These are phyloP conservation scores for Rhizopus sp. DNA, from an alignment of 371 early-diverging fungal genomes.

Conservation along the genomic window DNA sequence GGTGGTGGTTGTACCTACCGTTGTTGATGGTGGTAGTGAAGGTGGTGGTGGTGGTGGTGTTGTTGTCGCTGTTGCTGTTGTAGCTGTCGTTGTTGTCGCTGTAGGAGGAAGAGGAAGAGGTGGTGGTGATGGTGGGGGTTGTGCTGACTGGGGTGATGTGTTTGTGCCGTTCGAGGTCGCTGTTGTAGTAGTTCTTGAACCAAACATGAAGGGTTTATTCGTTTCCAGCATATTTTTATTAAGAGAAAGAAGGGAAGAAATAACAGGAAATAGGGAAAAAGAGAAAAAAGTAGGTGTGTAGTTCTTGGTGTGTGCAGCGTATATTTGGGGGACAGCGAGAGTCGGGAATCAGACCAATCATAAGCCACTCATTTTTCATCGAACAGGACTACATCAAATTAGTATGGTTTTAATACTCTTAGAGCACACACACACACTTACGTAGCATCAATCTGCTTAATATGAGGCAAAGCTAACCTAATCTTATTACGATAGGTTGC, in stretches of 20 bases:
- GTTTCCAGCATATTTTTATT: slow-evolving; percentile 25
- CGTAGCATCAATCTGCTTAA: slow-evolving; percentile 93
- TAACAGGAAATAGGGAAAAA: slow-evolving; percentile 5
- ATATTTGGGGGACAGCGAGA: not conserved
- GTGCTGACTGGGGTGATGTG: not conserved
- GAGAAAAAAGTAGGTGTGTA: not conserved
- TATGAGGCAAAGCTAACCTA: slow-evolving; percentile 79
- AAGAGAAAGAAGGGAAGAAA: slow-evolving; percentile 8
- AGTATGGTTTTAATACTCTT: not conserved
- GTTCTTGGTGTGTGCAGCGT: not conserved
- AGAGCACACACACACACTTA: slow-evolving; percentile 20
- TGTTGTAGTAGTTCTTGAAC: slow-evolving; percentile 9
- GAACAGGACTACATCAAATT: slow-evolving; percentile 21
- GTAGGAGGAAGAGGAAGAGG: not conserved
- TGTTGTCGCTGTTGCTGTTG: slow-evolving; percentile 4
- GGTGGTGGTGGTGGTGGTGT: slow-evolving; percentile 2
- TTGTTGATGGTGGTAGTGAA: slow-evolving; percentile 2
- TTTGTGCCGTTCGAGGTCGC: not conserved
- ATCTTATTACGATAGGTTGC: slow-evolving; percentile 90
- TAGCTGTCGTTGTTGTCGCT: not conserved
- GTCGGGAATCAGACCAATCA: slow-evolving; percentile 6
- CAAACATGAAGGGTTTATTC: slow-evolving; percentile 27
- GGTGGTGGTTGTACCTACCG: not conserved
- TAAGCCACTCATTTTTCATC: slow-evolving; percentile 19
- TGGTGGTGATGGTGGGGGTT: not conserved